These are phyloP conservation scores for Chrysochromulina parva DNA, from an alignment of 78 protist genomes.

Conservation along the genomic window DNA sequence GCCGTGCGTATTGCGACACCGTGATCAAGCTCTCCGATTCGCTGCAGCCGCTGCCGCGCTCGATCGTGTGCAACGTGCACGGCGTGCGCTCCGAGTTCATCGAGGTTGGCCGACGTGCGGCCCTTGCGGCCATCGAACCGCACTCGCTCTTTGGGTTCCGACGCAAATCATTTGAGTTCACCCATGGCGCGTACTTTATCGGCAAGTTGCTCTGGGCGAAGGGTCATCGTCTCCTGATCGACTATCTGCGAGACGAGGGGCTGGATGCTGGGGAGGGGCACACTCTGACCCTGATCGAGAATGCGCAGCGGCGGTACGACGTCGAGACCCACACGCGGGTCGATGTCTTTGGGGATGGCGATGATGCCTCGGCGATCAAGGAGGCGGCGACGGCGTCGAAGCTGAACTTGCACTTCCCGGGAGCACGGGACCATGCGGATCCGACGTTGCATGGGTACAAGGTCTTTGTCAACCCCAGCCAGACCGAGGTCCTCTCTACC, in stretches of 20 bases:
- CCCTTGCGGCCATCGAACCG: no score
- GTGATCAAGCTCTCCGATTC: background rate
- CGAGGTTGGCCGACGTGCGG: background rate
- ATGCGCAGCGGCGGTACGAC: background rate
- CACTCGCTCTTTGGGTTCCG: no score
- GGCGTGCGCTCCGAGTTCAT: conserved; percentile 4
- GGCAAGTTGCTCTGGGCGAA: conserved; percentile 17
- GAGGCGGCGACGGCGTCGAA: background rate
- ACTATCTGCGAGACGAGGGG: background rate
- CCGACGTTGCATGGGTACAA: background rate
- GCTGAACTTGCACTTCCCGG: background rate
- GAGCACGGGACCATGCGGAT: background rate
- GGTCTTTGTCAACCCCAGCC: conserved; percentile 5
- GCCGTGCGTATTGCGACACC: background rate
- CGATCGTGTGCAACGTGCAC: background rate
- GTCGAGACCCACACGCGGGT: background rate
- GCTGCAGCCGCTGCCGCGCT: background rate
- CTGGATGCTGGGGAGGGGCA: background rate
- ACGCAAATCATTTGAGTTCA: no score
- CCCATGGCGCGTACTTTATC: background rate
- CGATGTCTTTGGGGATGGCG: background rate
- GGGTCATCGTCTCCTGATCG: background rate
- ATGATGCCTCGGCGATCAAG: background rate
- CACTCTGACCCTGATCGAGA: background rate
- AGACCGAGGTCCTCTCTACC: conserved; percentile 25